These are phyloP conservation scores for Austroboletus eburneus DNA, from an alignment of 768 basidiomycete species.

Conservation along the genomic window DNA sequence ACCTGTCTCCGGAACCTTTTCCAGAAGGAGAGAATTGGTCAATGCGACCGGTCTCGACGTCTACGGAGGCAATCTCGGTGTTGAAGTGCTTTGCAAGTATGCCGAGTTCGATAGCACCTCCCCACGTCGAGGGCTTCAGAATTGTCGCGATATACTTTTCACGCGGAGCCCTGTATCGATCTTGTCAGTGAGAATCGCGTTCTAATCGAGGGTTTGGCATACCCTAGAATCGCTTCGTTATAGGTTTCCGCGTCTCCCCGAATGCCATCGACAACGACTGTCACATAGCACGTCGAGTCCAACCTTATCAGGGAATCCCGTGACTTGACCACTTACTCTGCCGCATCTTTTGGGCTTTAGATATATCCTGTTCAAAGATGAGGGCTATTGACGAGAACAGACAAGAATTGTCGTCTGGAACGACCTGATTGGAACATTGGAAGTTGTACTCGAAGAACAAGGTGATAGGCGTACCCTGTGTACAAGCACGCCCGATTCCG, in stretches of 20 bases:
- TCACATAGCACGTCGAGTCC: constrained; percentile 6
- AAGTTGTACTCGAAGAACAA: constrained; percentile 6
- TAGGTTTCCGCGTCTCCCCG: constrained; percentile 65
- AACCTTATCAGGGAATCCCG: not conserved
- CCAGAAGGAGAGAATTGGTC: constrained; percentile 62
- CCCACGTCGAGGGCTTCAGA: constrained; percentile 78
- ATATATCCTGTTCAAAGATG: constrained; percentile 78
- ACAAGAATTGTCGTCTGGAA: constrained; percentile 98
- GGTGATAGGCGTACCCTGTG: constrained; percentile 54
- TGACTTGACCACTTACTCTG: constrained; percentile 48
- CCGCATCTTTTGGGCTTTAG: constrained; percentile 66
- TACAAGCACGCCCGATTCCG: constrained; percentile 63
- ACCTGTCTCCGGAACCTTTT: constrained; percentile 34
- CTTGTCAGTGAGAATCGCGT: not conserved
- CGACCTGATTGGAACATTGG: constrained; percentile 44
- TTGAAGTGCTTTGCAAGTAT: constrained; percentile 79
- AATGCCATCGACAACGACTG: constrained; percentile 86
- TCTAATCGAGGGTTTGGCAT: constrained; percentile 8
- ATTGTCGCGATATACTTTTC: constrained; percentile 81
- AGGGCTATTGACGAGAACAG: constrained; percentile 85
- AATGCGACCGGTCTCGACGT: constrained; percentile 88
- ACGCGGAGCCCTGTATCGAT: constrained; percentile 41
- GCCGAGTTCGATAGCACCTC: constrained; percentile 91
- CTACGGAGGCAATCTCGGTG: constrained; percentile 85
- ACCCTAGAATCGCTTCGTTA: constrained; percentile 87